phyloP scores from a whole-genome alignment of 305 asterid species.

The Solanum hybrid region DNA sequence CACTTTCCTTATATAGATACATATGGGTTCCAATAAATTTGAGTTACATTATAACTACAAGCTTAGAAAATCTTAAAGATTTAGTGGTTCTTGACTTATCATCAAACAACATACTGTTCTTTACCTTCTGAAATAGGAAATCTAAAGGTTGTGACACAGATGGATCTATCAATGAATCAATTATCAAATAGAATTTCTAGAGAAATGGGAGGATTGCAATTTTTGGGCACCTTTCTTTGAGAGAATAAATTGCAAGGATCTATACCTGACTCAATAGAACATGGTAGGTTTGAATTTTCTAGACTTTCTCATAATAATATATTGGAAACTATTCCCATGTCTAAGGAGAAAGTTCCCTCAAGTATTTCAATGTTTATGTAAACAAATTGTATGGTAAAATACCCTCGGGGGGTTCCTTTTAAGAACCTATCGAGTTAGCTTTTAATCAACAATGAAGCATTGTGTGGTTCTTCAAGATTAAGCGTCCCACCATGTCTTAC shows the following conservation, averaged over 20 bases:
- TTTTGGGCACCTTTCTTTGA: background rate
- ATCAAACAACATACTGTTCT: too few species aligned
- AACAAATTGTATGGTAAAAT: too few species aligned
- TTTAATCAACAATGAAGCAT: too few species aligned
- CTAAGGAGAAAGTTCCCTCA: background rate
- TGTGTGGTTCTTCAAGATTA: too few species aligned
- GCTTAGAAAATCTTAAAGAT: too few species aligned
- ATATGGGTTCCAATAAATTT: too few species aligned
- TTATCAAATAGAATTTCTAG: background rate
- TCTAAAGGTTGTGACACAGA: background rate
- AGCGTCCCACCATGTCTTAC: too few species aligned
- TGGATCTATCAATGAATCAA: background rate
- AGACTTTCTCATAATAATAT: too few species aligned
- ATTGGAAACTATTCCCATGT: background rate
- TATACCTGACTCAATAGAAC: background rate
- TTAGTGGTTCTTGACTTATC: too few species aligned
- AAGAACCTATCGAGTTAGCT: too few species aligned
- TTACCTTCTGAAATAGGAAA: background rate
- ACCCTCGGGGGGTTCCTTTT: background rate
- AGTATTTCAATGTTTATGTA: background rate
- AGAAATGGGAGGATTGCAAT: background rate
- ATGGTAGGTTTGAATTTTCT: background rate
- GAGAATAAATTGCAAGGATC: background rate
- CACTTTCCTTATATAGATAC: too few species aligned
- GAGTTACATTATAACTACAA: too few species aligned